These are phyloP conservation scores for Avena insularis DNA, from an alignment of 176 grass and related monocot genomes.

Conservation along the genomic window DNA sequence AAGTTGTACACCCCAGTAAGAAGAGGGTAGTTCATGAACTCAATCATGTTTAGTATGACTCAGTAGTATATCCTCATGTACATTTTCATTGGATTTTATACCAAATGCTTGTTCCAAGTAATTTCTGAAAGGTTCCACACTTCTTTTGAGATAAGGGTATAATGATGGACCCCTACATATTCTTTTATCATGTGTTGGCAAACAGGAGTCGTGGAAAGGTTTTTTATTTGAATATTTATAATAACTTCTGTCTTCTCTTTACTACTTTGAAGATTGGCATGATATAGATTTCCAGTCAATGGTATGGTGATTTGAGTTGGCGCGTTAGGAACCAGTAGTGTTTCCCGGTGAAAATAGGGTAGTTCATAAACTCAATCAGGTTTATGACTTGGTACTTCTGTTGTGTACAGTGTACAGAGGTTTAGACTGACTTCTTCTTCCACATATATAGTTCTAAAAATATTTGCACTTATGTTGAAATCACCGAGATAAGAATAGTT, in stretches of 20 bases:
- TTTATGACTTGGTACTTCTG: conserved; percentile 4
- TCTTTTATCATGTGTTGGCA: neutral
- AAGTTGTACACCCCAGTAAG: no score
- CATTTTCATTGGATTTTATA: neutral
- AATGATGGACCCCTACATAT: neutral
- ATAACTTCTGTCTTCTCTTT: neutral
- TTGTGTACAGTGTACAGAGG: neutral
- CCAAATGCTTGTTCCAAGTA: neutral
- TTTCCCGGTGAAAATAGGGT: no score
- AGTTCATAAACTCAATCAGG: neutral
- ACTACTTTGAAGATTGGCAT: neutral
- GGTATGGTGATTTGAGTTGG: neutral
- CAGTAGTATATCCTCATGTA: neutral
- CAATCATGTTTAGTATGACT: neutral
- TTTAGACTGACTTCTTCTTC: neutral
- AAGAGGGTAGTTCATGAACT: no score
- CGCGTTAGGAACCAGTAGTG: neutral
- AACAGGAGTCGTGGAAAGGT: neutral
- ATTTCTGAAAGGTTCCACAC: neutral
- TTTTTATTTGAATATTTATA: neutral
- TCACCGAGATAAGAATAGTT: neutral
- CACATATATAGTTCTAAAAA: neutral
- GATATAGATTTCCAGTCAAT: neutral
- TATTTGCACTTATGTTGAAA: neutral
- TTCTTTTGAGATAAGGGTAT: neutral